These are phyloP conservation scores for Sugiyamaella lignohabitans DNA, from an alignment of 805 yeast species.

Conservation along the genomic window DNA sequence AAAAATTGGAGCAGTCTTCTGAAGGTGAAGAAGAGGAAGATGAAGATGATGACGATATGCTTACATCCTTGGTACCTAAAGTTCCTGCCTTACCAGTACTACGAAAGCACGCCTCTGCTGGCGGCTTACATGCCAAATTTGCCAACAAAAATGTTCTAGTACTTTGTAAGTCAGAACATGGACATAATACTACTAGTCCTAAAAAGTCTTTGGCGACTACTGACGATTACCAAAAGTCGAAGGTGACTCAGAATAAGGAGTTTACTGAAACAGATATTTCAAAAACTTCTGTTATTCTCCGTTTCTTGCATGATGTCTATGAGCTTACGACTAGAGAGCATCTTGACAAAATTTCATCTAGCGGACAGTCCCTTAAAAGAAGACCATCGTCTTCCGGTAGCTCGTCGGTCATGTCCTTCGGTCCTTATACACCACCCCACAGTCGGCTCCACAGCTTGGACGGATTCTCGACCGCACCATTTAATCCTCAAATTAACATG, in stretches of 20 bases:
- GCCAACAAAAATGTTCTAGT: neutral
- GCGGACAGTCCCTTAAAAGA: neutral
- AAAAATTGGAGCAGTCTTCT: no score
- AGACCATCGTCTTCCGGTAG: neutral
- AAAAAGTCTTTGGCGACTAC: no score
- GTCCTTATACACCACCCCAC: slow-evolving; percentile 2
- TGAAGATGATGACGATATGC: slow-evolving; percentile 19
- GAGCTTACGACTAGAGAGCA: slow-evolving; percentile 11
- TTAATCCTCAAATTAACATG: neutral
- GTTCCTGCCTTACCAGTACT: neutral
- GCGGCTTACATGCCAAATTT: slow-evolving; percentile 1
- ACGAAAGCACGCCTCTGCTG: slow-evolving; percentile 8
- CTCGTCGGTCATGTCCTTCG: neutral
- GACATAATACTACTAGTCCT: slow-evolving; percentile 1
- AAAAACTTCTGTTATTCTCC: slow-evolving; percentile 37
- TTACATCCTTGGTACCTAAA: slow-evolving; percentile 19
- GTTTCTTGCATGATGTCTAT: slow-evolving; percentile 33
- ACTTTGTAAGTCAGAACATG: neutral
- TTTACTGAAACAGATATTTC: slow-evolving; percentile 10
- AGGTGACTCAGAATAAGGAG: neutral
- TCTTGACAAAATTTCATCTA: neutral
- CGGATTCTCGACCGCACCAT: slow-evolving; percentile 7
- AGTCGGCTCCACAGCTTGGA: slow-evolving; percentile 12
- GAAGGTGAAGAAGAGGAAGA: slow-evolving; percentile 5
- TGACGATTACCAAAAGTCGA: no score